Conservation (phyloP, 2,329 filamentous ascomycete species). For the Clonostachys rhizophaga region DNA sequence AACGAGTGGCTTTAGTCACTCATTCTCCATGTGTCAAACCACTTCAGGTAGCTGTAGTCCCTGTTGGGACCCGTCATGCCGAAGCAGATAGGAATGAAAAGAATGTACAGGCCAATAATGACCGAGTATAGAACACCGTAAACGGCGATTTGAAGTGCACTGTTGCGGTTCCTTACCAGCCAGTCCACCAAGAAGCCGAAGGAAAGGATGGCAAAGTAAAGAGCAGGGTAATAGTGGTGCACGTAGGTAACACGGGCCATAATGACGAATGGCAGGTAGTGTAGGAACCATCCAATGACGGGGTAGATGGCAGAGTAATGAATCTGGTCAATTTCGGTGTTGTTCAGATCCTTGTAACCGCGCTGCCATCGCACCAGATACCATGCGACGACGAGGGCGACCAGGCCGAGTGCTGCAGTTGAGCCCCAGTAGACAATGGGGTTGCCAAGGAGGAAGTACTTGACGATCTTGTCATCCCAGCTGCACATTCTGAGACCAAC, state of each 20-base stretch:
- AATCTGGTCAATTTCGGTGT: slow-evolving; percentile 83
- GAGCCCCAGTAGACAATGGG: slow-evolving; percentile 94
- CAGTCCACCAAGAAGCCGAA: slow-evolving; percentile 89
- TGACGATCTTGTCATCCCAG: slow-evolving; percentile 93
- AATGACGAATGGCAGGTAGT: slow-evolving; percentile 91
- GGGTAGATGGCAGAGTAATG: slow-evolving; percentile 93
- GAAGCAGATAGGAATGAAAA: slow-evolving; percentile 93
- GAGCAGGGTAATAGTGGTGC: slow-evolving; percentile 96
- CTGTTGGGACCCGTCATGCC: slow-evolving; percentile 85
- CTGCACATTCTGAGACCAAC: slow-evolving; percentile 98
- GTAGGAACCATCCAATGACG: slow-evolving; percentile 87
- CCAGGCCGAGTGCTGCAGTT: slow-evolving; percentile 70
- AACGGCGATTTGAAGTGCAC: slow-evolving; percentile 59
- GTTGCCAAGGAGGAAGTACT: slow-evolving; percentile 98
- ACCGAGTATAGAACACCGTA: slow-evolving; percentile 70
- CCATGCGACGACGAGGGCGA: slow-evolving; percentile 71
- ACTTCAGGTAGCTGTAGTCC: slow-evolving; percentile 89
- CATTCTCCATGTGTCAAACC: slow-evolving; percentile 85
- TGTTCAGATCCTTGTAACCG: slow-evolving; percentile 78
- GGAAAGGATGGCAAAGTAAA: slow-evolving; percentile 92
- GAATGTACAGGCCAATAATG: slow-evolving; percentile 77
- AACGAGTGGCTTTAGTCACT: slow-evolving; percentile 22
- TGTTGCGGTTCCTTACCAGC: slow-evolving; percentile 64
- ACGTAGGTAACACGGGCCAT: slow-evolving; percentile 99
- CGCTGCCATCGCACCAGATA: slow-evolving; percentile 95